Evolutionary conservation across 345 rosid species (phyloP), one percentile per base, ranked within the genome.

Genomic region (Aquilaria malaccensis): DNA sequence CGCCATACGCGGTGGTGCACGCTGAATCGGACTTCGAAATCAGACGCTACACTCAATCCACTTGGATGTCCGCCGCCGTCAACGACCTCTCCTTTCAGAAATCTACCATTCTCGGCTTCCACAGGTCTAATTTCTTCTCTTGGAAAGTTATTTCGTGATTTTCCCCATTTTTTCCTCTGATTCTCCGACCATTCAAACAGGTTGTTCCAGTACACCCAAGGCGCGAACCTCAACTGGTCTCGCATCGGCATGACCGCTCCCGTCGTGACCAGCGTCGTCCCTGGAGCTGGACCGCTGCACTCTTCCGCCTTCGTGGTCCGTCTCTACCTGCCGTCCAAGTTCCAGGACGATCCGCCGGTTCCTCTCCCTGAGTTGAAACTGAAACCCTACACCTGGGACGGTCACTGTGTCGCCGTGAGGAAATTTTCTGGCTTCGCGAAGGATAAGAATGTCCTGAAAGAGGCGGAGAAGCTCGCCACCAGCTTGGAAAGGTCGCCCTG

Each of bases 141-240:
- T 46, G 29, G 10, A 13, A 11, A 43, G 6, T 59, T 0, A 15
- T 46, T 6, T 0, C 13, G 1, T 10, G 6, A 30, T 49, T 29
- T 6, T 13, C 22, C 11, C 11, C 15, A 43, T 7, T 1, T 31
- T 3, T 2, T 0, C 14, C 61, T 52, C 31, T 47, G 9, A 22
- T 22, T 22, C 22, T 22, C 22, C 43, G 29, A 37, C 31, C 45
- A 2, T 70, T 30, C 14, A 22, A 22, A 22, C 63, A 81, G 85
- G 77, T 75, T 86, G 73, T 86, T 86, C 76, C 93, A 82, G 66
- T 84, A 49, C 72, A 77, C 74, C 52, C 69, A 80, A 71, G 90
- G 95, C 41, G 95, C 95, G 58, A 87, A 87, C 70, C 80, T 84
- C 12, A 84, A 87, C 49, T 69, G 22, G 69, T 80, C 88, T n/a